These are phyloP conservation scores for Cytospora schulzeri DNA, from an alignment of 2,329 filamentous ascomycete genomes.

Conservation along the genomic window DNA sequence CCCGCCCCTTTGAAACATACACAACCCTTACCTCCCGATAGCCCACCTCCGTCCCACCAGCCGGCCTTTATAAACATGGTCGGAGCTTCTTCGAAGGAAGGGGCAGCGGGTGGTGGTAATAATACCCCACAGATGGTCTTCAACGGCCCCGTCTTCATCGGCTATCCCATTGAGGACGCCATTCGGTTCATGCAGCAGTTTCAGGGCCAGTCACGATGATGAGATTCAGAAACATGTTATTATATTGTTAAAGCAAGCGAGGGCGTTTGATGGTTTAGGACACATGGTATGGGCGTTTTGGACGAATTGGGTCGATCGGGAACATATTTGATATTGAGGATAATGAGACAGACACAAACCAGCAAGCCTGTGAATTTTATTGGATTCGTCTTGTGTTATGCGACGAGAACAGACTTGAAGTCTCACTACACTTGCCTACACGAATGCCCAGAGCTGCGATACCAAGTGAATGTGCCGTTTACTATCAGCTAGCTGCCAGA, in stretches of 20 bases:
- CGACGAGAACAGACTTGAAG: neutral
- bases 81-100: constrained; percentile 37
- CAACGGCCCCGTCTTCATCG: constrained; percentile 91
- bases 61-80: constrained; percentile 56
- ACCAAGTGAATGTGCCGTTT: neutral
- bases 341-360: neutral
- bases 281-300: constrained; percentile 9
- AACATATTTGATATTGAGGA: neutral
- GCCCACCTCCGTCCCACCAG: constrained; percentile 39
- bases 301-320: neutral
- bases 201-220: constrained; percentile 36
- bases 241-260: constrained; percentile 17
- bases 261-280: constrained; percentile 14
- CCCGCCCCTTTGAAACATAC: constrained; percentile 30
- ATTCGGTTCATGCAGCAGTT: constrained; percentile 70
- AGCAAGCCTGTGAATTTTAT: neutral
- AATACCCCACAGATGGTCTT: constrained; percentile 74
- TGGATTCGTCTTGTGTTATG: neutral
- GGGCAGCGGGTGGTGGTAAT: constrained; percentile 33
- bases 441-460: neutral
- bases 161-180: constrained; percentile 84
- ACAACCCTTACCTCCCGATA: constrained; percentile 31
- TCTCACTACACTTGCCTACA: neutral
- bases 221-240: constrained; percentile 18
- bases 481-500: neutral